Evolutionary conservation across 352 stramenopile genomes (phyloP).

Genomic region (Phytophthora melonis): DNA sequence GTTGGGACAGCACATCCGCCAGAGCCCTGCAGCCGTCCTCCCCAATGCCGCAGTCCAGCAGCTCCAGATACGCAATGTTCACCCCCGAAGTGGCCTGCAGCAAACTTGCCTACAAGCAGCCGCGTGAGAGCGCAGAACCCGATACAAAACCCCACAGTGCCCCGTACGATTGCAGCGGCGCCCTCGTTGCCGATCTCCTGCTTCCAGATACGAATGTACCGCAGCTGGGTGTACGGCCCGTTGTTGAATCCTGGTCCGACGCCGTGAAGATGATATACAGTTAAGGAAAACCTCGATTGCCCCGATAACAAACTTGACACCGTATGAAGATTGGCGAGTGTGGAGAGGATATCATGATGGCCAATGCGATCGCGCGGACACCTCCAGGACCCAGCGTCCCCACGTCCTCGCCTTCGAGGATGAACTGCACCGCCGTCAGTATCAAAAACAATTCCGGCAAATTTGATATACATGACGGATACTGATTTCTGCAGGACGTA

Average conservation of each 20-base stretch:
- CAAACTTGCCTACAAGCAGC: slow-evolving; percentile 45
- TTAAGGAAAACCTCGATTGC: slow-evolving; percentile 52
- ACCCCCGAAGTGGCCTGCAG: slow-evolving; percentile 56
- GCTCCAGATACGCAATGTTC: slow-evolving; percentile 82
- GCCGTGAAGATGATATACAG: slow-evolving; percentile 47
- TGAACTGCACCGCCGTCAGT: slow-evolving; percentile 49
- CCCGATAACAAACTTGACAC: too few species aligned
- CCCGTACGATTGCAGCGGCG: slow-evolving; percentile 66
- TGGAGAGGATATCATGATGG: slow-evolving; percentile 83
- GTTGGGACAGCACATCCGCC: slow-evolving; percentile 52
- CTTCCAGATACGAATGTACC: slow-evolving; percentile 86
- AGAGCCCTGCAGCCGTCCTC: slow-evolving; percentile 67
- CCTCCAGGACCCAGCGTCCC: slow-evolving; percentile 67
- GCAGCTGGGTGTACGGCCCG: slow-evolving; percentile 70
- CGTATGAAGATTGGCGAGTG: too few species aligned
- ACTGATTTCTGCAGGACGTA: slow-evolving; percentile 5
- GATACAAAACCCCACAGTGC: not conserved
- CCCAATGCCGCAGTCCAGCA: slow-evolving; percentile 82
- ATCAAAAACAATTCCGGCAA: not conserved
- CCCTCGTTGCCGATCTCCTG: slow-evolving; percentile 84
- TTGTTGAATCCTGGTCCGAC: slow-evolving; percentile 68
- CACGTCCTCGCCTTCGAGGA: slow-evolving; percentile 78
- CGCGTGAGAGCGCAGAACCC: not conserved
- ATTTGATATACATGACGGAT: too few species aligned
- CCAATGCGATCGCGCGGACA: slow-evolving; percentile 71